Evolutionary conservation across 352 stramenopile species (phyloP).

Genomic region (Pythium aristosporum): DNA sequence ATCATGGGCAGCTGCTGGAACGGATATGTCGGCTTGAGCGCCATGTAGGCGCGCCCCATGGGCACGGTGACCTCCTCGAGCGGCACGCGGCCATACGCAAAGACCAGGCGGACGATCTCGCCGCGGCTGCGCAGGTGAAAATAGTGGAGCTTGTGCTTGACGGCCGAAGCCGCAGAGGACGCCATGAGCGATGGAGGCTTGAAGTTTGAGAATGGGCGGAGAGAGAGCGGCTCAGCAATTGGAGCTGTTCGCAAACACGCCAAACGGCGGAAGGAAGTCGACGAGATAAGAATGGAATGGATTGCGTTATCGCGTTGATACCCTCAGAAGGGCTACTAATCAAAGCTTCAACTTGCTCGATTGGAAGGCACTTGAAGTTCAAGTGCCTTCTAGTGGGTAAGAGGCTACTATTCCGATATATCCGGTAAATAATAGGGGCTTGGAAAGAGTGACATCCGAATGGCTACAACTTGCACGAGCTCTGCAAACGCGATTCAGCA

Average conservation of each 20-base stretch:
- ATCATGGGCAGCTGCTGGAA: slow-evolving; percentile 46
- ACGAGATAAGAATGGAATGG: neutral
- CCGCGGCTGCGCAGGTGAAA: slow-evolving; percentile 43
- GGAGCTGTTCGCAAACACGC: neutral
- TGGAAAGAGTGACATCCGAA: neutral
- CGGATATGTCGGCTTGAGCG: slow-evolving; percentile 36
- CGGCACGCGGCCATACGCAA: slow-evolving; percentile 36
- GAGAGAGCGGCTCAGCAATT: neutral
- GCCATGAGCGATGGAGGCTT: neutral
- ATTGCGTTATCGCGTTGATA: neutral
- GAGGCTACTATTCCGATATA: neutral
- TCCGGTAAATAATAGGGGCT: neutral
- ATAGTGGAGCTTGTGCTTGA: slow-evolving; percentile 35
- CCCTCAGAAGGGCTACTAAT: slow-evolving; percentile 4
- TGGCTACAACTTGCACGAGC: neutral
- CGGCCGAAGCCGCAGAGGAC: neutral
- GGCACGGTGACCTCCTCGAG: slow-evolving; percentile 41
- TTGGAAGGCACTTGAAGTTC: neutral
- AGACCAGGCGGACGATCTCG: slow-evolving; percentile 45
- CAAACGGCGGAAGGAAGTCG: neutral
- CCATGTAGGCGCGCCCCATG: slow-evolving; percentile 26
- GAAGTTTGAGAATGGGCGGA: neutral
- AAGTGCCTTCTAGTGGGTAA: neutral
- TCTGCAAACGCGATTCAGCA: too few species aligned
- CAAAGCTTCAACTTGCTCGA: slow-evolving; percentile 1